Evolutionary conservation across 352 stramenopile species (phyloP).

Genomic region (Blastocystis sp.): DNA sequence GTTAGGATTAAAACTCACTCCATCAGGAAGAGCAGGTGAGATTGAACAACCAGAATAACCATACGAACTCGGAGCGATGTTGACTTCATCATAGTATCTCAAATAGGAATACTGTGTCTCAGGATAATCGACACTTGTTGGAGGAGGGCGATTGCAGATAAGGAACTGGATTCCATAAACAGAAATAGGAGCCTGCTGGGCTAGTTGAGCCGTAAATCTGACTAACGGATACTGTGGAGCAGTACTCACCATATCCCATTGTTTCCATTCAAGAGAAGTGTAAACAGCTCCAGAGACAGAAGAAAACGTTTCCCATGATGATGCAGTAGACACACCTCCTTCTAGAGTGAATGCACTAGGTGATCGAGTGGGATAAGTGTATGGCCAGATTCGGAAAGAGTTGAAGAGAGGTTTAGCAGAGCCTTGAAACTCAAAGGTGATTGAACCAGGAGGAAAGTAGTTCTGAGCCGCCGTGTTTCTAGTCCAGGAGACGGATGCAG

Average conservation of each 20-base stretch:
- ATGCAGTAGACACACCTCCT: not conserved
- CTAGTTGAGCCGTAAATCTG: not conserved
- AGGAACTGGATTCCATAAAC: constrained; percentile 20
- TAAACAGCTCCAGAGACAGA: not conserved
- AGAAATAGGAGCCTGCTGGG: not conserved
- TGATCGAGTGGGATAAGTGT: not conserved
- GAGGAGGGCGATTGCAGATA: not conserved
- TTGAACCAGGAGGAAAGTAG: not conserved
- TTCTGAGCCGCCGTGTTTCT: not conserved
- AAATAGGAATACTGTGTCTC: not conserved
- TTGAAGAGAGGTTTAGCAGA: not conserved
- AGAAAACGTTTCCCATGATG: not conserved
- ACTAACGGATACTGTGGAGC: not conserved
- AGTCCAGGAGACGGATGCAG: not conserved
- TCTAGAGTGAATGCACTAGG: not conserved
- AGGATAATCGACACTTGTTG: not conserved
- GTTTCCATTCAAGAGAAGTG: not conserved
- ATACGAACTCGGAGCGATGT: not conserved
- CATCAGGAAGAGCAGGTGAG: not conserved
- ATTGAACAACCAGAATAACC: not conserved
- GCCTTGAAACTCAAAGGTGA: not conserved
- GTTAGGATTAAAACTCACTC: not conserved
- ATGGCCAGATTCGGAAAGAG: not conserved
- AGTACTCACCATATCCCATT: not conserved
- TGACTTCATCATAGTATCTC: not conserved